A percentile compares a stretch with the other conserved stretches of the same genome.
These are phyloP conservation scores for Xylaria polymorpha DNA, from an alignment of 2,329 filamentous ascomycete genomes.

Conservation along the genomic window DNA sequence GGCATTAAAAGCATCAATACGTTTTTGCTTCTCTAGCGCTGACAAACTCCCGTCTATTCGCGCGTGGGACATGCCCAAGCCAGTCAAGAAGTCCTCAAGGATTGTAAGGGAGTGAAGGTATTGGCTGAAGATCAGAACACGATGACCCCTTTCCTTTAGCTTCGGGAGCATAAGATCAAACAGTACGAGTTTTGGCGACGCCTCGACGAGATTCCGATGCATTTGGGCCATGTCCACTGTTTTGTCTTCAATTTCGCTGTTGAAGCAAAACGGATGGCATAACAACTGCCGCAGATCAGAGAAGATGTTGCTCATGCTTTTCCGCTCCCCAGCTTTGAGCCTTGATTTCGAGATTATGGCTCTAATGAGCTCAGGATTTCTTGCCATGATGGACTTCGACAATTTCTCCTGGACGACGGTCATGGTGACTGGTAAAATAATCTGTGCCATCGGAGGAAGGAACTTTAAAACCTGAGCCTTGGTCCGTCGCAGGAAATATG, in stretches of 20 bases:
- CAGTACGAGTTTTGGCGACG: conserved; percentile 87
- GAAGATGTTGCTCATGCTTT: conserved; percentile 90
- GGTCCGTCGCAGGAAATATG: conserved; percentile 78
- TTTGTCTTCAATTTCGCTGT: conserved; percentile 86
- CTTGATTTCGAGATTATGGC: conserved; percentile 80
- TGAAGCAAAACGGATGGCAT: conserved; percentile 97
- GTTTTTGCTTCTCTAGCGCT: conserved; percentile 89
- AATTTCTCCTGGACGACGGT: conserved; percentile 91
- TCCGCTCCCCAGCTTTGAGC: conserved; percentile 76
- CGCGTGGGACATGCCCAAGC: conserved; percentile 77
- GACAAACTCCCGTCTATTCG: conserved; percentile 88
- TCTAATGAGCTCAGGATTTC: conserved; percentile 88
- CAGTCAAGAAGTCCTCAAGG: conserved; percentile 88
- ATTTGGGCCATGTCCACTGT: conserved; percentile 68
- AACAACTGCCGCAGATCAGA: conserved; percentile 95
- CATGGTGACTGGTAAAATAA: conserved; percentile 97
- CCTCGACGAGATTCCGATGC: conserved; percentile 87
- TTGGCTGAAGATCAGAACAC: conserved; percentile 95
- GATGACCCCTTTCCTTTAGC: conserved; percentile 84
- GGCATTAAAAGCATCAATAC: conserved; percentile 93
- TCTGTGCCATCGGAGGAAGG: conserved; percentile 90
- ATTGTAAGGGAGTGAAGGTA: conserved; percentile 91
- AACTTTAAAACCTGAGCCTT: conserved; percentile 93
- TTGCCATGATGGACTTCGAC: conserved; percentile 91
- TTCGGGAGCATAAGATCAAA: conserved; percentile 89